Evolutionary conservation across 2,329 filamentous ascomycete genomes (phyloP).

Genomic region (Fusarium sp.): DNA sequence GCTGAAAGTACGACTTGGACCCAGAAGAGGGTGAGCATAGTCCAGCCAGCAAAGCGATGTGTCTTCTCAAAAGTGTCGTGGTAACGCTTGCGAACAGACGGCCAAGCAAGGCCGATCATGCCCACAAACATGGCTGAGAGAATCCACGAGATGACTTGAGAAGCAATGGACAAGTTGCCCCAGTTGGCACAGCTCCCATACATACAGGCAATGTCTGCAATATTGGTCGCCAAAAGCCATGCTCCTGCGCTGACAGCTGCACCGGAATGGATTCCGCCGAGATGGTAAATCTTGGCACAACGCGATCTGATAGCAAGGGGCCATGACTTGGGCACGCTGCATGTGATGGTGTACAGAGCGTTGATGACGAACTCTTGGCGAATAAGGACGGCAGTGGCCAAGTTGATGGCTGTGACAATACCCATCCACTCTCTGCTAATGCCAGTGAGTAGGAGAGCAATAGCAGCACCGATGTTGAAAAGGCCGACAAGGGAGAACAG

Average conservation of each 20-base stretch:
- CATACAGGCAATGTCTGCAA: conserved; percentile 45
- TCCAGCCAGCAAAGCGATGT: conserved; percentile 81
- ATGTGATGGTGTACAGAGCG: conserved; percentile 61
- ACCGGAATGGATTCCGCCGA: conserved; percentile 65
- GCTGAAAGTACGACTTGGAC: conserved; percentile 68
- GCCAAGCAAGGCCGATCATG: conserved; percentile 74
- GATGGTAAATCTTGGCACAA: conserved; percentile 64
- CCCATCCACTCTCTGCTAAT: conserved; percentile 56
- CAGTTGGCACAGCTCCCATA: conserved; percentile 38
- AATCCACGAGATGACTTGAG: conserved; percentile 67
- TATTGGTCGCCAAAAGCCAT: conserved; percentile 62
- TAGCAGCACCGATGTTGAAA: conserved; percentile 64
- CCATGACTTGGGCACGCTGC: conserved; percentile 60
- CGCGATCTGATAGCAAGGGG: conserved; percentile 63
- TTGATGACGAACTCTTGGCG: conserved; percentile 69
- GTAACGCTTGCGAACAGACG: conserved; percentile 69
- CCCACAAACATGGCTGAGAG: conserved; percentile 69
- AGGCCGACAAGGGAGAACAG: conserved; percentile 68
- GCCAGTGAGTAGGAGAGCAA: conserved; percentile 56
- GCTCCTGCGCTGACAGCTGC: conserved; percentile 62
- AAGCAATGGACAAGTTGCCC: conserved; percentile 55
- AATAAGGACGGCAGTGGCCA: conserved; percentile 63
- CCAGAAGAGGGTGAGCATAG: conserved; percentile 76
- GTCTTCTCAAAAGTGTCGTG: conserved; percentile 79
- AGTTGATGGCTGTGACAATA: conserved; percentile 62